These are phyloP conservation scores for Henckelia pumila DNA, from an alignment of 257 asterid genomes.

Conservation along the genomic window DNA sequence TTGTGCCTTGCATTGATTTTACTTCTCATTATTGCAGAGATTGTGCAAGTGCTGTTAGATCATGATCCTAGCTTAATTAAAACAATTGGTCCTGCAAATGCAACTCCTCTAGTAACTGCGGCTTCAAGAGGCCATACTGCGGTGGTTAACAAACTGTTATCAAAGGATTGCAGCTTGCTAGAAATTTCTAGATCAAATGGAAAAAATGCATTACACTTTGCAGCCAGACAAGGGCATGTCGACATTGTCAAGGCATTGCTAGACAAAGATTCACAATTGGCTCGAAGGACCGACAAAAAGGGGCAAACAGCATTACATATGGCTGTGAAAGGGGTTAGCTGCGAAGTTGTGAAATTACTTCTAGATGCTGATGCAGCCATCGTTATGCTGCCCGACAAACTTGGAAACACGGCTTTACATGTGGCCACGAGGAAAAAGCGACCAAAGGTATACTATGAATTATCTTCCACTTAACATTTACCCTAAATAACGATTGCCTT, in stretches of 20 bases:
- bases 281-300: conserved; percentile 49
- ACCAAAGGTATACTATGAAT: conserved; percentile 33
- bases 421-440: conserved; percentile 54
- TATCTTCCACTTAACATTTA: background rate
- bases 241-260: conserved; percentile 50
- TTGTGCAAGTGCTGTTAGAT: conserved; percentile 51
- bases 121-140: conserved; percentile 52
- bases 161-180: conserved; percentile 48
- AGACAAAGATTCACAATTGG: conserved; percentile 47
- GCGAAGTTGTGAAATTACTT: conserved; percentile 47
- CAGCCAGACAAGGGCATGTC: conserved; percentile 55
- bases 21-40: conserved; percentile 29
- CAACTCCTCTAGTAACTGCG: conserved; percentile 57
- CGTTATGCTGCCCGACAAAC: conserved; percentile 56
- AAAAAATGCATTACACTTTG: conserved; percentile 51
- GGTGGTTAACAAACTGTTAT: conserved; percentile 50
- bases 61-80: conserved; percentile 46
- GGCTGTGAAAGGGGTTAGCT: conserved; percentile 55
- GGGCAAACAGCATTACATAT: conserved; percentile 61
- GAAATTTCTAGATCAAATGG: conserved; percentile 53
- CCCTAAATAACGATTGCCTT: background rate
- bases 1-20: conserved; percentile 8
- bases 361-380: conserved; percentile 53
- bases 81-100: conserved; percentile 52
- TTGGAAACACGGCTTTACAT: conserved; percentile 52